Base-by-base conservation (phyloP, 345 rosid species). In the Firmiana major region DNA sequence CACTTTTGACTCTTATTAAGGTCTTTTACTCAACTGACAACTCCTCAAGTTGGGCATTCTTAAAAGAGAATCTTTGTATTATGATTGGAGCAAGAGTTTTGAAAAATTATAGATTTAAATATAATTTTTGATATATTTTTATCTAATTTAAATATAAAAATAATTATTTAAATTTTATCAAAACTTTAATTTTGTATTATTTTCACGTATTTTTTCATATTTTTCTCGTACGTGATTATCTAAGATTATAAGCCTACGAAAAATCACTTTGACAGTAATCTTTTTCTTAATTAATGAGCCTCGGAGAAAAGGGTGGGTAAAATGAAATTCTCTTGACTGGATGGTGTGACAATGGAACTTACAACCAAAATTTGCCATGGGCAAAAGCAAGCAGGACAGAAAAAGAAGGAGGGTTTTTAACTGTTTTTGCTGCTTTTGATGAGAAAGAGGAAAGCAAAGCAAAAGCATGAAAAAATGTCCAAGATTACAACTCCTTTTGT, bases 401-500 rank as follows among this genome's bases (percentile, higher is more conserved):
- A 12, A 46, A 16, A 34, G 17, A 2, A 64, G n/a, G 19, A 9
- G 5, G 54, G 6, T 0, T 38, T 21, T 28, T 13, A 10, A 43
- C 70, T 17, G 28, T 24, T 26, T 45, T 45, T 55, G 7, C 28
- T 49, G 26, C 72, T 68, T 54, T 40, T 60, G 79, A 75, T 57
- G 81, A 85, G 80, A 80, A 63, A 78, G 55, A 43, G 82, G 26
- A 70, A 80, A 80, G 70, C 42, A 53, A 24, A 62, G 86, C 54
- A 40, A 69, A 81, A 80, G 77, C 53, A 46, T n/a, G 79, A 76
- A 64, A 45, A 15, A 67, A 71, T 77, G 82, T 84, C 85, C 78
- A 63, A 78, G 66, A 80, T 43, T 65, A 79, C 80, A 72, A 60
- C 77, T 55, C 58, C 84, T 80, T 84, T 86, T 82, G 83, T 74